Percentiles rank a stretch among this genome's conserved stretches.
These are phyloP conservation scores for Pseudocercospora musae DNA, from an alignment of 2,329 filamentous ascomycete genomes.

Conservation along the genomic window DNA sequence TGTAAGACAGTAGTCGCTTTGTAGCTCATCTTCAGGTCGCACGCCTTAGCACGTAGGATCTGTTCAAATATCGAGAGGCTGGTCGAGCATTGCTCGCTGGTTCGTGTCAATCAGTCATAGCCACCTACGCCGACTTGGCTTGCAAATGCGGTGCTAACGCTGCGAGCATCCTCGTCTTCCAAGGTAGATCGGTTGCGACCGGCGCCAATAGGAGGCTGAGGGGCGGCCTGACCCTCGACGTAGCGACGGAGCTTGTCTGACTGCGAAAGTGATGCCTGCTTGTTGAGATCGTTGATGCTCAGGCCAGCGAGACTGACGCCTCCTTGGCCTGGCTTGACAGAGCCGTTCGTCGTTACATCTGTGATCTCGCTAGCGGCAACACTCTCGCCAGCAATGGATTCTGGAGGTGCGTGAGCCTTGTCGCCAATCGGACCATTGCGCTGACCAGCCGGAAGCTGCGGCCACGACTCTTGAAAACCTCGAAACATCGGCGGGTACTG, in stretches of 20 bases:
- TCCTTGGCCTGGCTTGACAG: constrained; percentile 56
- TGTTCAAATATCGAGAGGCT: constrained; percentile 17
- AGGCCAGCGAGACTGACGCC: constrained; percentile 87
- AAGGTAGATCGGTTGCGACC: constrained; percentile 50
- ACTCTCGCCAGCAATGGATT: constrained; percentile 83
- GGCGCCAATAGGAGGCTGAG: constrained; percentile 56
- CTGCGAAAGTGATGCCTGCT: constrained; percentile 72
- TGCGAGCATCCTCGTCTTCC: constrained; percentile 90
- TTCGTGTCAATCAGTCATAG: constrained; percentile 29
- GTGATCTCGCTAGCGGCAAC: constrained; percentile 88
- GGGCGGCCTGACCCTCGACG: constrained; percentile 63
- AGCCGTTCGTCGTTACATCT: constrained; percentile 72
- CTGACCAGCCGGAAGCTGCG: constrained; percentile 65
- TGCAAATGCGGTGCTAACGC: constrained; percentile 92
- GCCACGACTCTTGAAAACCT: constrained; percentile 88
- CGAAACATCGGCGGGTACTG: constrained; percentile 96
- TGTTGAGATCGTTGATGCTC: constrained; percentile 66
- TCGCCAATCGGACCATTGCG: constrained; percentile 58
- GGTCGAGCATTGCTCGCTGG: constrained; percentile 13
- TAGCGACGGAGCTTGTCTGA: constrained; percentile 92
- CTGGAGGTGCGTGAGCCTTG: constrained; percentile 28
- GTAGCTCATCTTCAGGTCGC: constrained; percentile 11
- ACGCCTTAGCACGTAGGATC: constrained; percentile 12
- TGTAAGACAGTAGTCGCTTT: constrained; percentile 2
- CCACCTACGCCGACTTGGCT: constrained; percentile 66